Evolutionary conservation across 108 stramenopile genomes (phyloP), one percentile per base, ranked within the genome.

Genomic region (Cyclotella sp.): DNA sequence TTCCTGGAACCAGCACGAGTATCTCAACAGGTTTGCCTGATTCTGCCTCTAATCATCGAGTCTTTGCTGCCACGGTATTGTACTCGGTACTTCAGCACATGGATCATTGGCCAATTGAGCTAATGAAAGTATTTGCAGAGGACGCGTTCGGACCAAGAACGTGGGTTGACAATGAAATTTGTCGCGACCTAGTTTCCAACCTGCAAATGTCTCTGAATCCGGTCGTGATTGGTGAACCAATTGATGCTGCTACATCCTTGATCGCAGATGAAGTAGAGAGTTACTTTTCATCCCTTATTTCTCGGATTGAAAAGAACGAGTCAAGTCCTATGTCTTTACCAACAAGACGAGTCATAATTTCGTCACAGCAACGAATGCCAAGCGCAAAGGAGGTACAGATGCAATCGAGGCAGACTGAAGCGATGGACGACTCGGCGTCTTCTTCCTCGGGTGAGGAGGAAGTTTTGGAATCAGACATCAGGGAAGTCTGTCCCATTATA

Each of bases 71-170:
- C 22, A 86, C 87, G 43, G 81, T 90, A 9, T 66, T 93, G 21
- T 88, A 83, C 55, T 51, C 81, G 21, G 58, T 80, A 5, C 81
- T 93, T 22, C 81, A 80, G 44, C 82, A 89, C 52, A 40, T 91
- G 10, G 87, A 91, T 72, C 89, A 93, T 55, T 93, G 92, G 92
- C 92, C 92, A 46, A 79, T 78, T 13, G 69, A 82, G 22, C 29
- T 93, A 16, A 67, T 93, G 18, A 76, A 77, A 71, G 90, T 82
- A 12, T 93, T 87, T 58, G 88, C 86, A 1, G 90, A 87, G 46
- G 92, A 93, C 75, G 85, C 86, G 39, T 93, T 91, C 68, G 92
- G 90, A n/a, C 75, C 85, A 27, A 53, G 92, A 45, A 61, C 68
- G 42, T 93, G 92, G 92, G 90, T 93, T 28, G 92, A 91, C 49